phyloP scores from a whole-genome alignment of 2,329 filamentous ascomycete genomes.

The Colletotrichum tanaceti region DNA sequence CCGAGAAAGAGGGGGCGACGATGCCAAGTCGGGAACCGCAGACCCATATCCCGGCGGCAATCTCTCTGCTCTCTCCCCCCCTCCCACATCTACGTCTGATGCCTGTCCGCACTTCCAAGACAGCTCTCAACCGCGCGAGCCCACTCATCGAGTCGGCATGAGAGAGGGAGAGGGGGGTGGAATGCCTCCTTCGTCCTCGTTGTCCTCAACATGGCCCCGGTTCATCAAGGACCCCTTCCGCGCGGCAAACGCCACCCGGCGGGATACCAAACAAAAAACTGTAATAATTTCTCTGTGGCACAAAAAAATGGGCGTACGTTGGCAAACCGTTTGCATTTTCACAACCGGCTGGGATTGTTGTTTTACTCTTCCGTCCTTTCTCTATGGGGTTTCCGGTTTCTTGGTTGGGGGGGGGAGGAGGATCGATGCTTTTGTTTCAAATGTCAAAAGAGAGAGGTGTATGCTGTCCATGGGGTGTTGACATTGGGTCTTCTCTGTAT shows the following conservation, averaged over 20 bases:
- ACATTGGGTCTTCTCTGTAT: not conserved
- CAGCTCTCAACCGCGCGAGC: conserved; percentile 1
- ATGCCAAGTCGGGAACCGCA: conserved; percentile 22
- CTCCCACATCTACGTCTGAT: not conserved
- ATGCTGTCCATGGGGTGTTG: not conserved
- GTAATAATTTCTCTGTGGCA: conserved; percentile 37
- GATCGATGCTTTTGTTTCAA: conserved; percentile 17
- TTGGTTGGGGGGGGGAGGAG: no score
- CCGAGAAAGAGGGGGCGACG: conserved; percentile 37
- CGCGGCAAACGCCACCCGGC: not conserved
- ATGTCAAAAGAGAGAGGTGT: not conserved
- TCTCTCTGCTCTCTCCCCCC: not conserved
- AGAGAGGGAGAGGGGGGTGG: not conserved
- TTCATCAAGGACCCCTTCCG: not conserved
- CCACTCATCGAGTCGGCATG: conserved; percentile 7
- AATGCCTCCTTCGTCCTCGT: not conserved
- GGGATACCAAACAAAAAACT: conserved; percentile 3
- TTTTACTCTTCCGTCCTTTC: no score
- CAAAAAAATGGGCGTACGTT: conserved; percentile 27
- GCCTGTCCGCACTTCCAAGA: not conserved
- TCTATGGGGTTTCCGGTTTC: not conserved
- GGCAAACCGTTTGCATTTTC: conserved; percentile 29
- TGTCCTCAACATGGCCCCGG: not conserved
- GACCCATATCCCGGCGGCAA: not conserved
- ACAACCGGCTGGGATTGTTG: no score